These are phyloP conservation scores for Camptophora hylomeconis DNA, from an alignment of 2,329 filamentous ascomycete species.

Conservation along the genomic window DNA sequence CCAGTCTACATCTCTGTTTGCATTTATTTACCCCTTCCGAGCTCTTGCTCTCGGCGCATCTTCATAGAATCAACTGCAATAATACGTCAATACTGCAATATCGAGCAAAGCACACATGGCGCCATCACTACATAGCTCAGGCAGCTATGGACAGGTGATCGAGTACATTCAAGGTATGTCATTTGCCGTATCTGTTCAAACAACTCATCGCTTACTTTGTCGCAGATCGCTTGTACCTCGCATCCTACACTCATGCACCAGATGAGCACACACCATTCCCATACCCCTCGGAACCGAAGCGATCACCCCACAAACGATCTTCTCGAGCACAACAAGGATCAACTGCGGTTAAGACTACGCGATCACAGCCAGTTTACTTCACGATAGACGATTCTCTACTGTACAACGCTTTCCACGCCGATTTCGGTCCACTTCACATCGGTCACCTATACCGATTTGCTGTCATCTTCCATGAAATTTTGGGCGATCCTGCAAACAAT, in stretches of 20 bases:
- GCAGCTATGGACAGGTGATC: conserved; percentile 75
- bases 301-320: conserved; percentile 64
- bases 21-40: no score
- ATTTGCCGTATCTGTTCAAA: conserved; percentile 11
- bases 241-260: conserved; percentile 74
- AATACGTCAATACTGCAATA: not conserved
- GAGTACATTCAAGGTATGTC: conserved; percentile 80
- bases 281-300: conserved; percentile 49
- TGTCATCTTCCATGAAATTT: conserved; percentile 86
- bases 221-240: conserved; percentile 84
- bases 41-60: no score
- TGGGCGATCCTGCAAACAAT: conserved; percentile 83
- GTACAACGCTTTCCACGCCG: conserved; percentile 97
- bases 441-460: conserved; percentile 95
- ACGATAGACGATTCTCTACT: conserved; percentile 82
- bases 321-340: conserved; percentile 50
- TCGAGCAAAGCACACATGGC: conserved; percentile 10
- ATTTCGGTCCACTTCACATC: conserved; percentile 95
- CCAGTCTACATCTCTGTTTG: no score
- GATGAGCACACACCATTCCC: conserved; percentile 75
- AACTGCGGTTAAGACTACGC: conserved; percentile 31
- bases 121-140: conserved; percentile 26
- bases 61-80: conserved; percentile 1
- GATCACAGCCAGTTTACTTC: conserved; percentile 74
- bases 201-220: conserved; percentile 8